Percentiles rank a stretch among this genome's conserved stretches.
Conservation (phyloP, 768 basidiomycete genomes). For the Agaricus subrufescens region DNA sequence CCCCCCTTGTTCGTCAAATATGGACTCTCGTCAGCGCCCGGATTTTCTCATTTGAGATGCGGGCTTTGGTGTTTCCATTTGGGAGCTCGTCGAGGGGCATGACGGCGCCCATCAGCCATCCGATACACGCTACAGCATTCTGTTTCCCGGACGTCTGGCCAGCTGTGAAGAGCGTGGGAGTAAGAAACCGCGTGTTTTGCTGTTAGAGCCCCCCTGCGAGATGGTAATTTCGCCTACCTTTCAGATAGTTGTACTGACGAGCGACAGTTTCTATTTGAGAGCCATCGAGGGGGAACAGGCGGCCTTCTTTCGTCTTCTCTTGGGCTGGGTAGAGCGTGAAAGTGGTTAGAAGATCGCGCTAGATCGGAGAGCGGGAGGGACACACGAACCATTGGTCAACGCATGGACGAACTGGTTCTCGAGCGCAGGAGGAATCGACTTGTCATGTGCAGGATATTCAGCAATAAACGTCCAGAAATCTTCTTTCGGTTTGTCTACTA, state of each 20-base stretch:
- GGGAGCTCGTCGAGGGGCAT: conserved; percentile 36
- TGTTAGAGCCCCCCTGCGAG: neutral
- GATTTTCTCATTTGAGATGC: conserved; percentile 23
- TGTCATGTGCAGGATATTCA: conserved; percentile 38
- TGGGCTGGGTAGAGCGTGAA: conserved; percentile 23
- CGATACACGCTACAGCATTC: conserved; percentile 26
- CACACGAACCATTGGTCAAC: conserved; percentile 25
- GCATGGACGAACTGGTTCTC: conserved; percentile 30
- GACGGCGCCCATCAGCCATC: conserved; percentile 38
- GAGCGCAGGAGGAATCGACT: conserved; percentile 27
- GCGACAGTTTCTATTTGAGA: conserved; percentile 34
- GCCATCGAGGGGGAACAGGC: conserved; percentile 30
- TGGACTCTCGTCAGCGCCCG: conserved; percentile 28
- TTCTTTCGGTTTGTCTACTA: conserved; percentile 23
- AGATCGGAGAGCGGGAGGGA: neutral
- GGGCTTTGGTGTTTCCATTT: conserved; percentile 14
- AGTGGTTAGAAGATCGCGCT: conserved; percentile 5
- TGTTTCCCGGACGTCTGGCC: conserved; percentile 23
- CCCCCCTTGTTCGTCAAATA: conserved; percentile 14
- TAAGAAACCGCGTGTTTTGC: neutral
- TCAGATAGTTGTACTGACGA: conserved; percentile 29
- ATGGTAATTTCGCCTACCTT: conserved; percentile 21
- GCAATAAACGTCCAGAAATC: conserved; percentile 39
- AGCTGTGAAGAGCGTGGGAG: conserved; percentile 14
- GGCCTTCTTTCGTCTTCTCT: conserved; percentile 20